These are phyloP conservation scores for Xanthoceras sorbifolium DNA, from an alignment of 345 rosid species.

Conservation along the genomic window DNA sequence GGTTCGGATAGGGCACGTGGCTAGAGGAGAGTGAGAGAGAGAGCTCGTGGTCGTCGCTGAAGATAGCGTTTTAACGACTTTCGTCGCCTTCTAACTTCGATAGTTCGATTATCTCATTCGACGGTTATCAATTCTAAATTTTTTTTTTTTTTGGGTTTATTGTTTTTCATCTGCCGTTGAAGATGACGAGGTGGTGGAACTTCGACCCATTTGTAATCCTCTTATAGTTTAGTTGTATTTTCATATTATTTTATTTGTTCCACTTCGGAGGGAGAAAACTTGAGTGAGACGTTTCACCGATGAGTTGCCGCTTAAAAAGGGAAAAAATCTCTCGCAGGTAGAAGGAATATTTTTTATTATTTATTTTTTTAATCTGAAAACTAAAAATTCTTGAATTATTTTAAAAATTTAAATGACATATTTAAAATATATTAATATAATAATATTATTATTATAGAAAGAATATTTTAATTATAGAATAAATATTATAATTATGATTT, in stretches of 20 bases:
- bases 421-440: no score
- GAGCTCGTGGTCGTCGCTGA: slow-evolving; percentile 47
- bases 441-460: no score
- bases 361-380: no score
- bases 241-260: not conserved
- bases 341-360: no score
- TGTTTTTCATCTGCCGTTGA: not conserved
- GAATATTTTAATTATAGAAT: no score
- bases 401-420: no score
- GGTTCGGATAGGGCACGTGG: slow-evolving; percentile 63
- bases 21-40: slow-evolving; percentile 13
- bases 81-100: slow-evolving; percentile 29
- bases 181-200: slow-evolving; percentile 24
- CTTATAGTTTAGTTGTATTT: not conserved
- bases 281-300: not conserved
- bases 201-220: not conserved
- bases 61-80: slow-evolving; percentile 39
- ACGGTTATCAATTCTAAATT: not conserved
- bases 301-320: no score
- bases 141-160: not conserved
- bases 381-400: no score
- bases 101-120: no score
- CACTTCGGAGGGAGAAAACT: not conserved
- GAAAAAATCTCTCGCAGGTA: no score
- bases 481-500: no score